phyloP scores from a whole-genome alignment of 257 asterid genomes.

The Petunia axillaris region DNA sequence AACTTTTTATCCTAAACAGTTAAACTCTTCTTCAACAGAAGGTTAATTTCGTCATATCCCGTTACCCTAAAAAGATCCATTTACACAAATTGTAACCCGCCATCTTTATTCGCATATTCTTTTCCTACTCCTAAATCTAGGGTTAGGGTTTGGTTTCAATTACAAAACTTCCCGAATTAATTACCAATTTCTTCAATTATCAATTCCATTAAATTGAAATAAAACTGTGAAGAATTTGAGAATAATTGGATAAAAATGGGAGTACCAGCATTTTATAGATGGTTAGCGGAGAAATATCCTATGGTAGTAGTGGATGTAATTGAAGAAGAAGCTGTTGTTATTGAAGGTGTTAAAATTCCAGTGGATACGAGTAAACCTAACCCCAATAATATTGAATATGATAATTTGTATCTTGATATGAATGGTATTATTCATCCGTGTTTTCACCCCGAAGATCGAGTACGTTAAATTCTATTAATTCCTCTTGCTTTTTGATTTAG shows the following conservation, averaged over 20 bases:
- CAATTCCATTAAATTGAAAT: neutral
- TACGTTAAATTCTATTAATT: conserved; percentile 35
- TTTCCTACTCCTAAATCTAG: neutral
- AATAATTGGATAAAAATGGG: conserved; percentile 55
- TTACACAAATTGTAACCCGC: conserved; percentile 20
- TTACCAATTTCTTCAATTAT: neutral
- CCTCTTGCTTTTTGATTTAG: neutral
- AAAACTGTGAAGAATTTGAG: conserved; percentile 6
- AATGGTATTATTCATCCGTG: conserved; percentile 95
- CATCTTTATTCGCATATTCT: conserved; percentile 26
- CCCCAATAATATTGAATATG: conserved; percentile 80
- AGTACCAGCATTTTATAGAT: conserved; percentile 96
- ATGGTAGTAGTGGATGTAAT: conserved; percentile 80
- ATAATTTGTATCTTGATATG: conserved; percentile 91
- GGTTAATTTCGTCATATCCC: neutral
- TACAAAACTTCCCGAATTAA: neutral
- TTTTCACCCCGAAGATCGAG: conserved; percentile 97
- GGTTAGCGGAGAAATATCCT: conserved; percentile 99
- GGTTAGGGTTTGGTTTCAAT: neutral
- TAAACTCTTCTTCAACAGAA: neutral
- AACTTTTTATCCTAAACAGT: no score
- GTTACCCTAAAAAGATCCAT: conserved; percentile 5
- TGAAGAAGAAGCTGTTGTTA: conserved; percentile 82
- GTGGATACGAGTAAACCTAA: conserved; percentile 93
- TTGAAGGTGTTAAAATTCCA: conserved; percentile 73